These are phyloP conservation scores for Arthroderma sp. DNA, from an alignment of 2,329 filamentous ascomycete genomes.

Conservation along the genomic window DNA sequence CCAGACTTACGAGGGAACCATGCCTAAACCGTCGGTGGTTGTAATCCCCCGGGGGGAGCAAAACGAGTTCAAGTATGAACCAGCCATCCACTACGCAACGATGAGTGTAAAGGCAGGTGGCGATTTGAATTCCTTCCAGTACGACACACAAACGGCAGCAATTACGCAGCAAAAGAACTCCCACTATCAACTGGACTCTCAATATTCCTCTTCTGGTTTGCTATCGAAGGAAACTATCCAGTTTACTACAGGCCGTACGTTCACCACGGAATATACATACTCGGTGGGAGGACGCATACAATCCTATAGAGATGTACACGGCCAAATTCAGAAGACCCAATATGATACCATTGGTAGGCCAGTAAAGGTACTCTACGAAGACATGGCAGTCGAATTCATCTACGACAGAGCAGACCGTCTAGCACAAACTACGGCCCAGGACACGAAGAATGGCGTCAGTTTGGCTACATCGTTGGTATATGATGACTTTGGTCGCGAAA, in stretches of 20 bases:
- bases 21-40: background rate
- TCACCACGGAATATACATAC: background rate
- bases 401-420: background rate
- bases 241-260: background rate
- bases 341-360: slow-evolving; percentile 2
- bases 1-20: background rate
- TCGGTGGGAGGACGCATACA: slow-evolving; percentile 1
- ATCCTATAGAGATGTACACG: slow-evolving; percentile 1
- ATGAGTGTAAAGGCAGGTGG: background rate
- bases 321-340: slow-evolving; percentile 1
- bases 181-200: background rate
- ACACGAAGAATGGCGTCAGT: background rate
- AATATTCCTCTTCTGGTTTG: slow-evolving; percentile 1
- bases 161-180: background rate
- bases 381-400: background rate
- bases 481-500: slow-evolving; percentile 4
- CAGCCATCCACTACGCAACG: background rate
- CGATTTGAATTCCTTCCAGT: background rate
- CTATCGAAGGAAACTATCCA: background rate
- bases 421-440: background rate
- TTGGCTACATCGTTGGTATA: background rate
- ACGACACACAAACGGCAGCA: background rate
- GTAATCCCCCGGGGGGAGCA: background rate
- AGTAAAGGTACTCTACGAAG: background rate
- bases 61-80: slow-evolving; percentile 1